These are phyloP conservation scores for Pseudotulostoma volvatum DNA, from an alignment of 495 filamentous ascomycete species.

Conservation along the genomic window DNA sequence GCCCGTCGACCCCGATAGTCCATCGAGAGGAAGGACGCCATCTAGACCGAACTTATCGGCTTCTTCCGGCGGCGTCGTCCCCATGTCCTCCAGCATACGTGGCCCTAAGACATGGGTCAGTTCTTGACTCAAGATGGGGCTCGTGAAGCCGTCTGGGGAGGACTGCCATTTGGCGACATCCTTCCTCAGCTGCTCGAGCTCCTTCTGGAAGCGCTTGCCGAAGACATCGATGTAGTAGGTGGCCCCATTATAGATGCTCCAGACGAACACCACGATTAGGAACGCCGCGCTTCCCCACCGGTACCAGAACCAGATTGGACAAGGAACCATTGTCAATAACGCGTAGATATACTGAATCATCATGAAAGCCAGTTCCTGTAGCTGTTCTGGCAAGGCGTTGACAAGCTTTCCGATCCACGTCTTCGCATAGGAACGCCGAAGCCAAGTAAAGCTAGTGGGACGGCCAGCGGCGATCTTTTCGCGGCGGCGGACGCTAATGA, in stretches of 20 bases:
- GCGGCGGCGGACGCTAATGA: slow-evolving; percentile 81
- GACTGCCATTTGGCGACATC: slow-evolving; percentile 85
- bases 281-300: slow-evolving; percentile 63
- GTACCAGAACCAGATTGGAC: slow-evolving; percentile 88
- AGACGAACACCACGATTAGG: slow-evolving; percentile 62
- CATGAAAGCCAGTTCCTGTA: slow-evolving; percentile 92
- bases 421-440: slow-evolving; percentile 75
- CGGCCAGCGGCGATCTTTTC: slow-evolving; percentile 93
- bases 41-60: slow-evolving; percentile 24
- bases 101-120: slow-evolving; percentile 7
- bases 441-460: slow-evolving; percentile 94
- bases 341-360: slow-evolving; percentile 86
- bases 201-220: slow-evolving; percentile 89
- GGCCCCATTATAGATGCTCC: slow-evolving; percentile 89
- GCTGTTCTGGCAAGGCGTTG: slow-evolving; percentile 48
- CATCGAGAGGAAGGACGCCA: slow-evolving; percentile 27
- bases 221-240: slow-evolving; percentile 98
- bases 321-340: slow-evolving; percentile 81
- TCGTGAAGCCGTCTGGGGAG: slow-evolving; percentile 22
- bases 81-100: slow-evolving; percentile 5
- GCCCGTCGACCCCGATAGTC: slow-evolving; percentile 15
- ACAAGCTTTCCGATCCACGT: slow-evolving; percentile 78
- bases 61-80: slow-evolving; percentile 1
- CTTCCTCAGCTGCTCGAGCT: slow-evolving; percentile 74
- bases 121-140: slow-evolving; percentile 17